These are phyloP conservation scores for Inosperma sp. DNA, from an alignment of 768 basidiomycete genomes.

Conservation along the genomic window DNA sequence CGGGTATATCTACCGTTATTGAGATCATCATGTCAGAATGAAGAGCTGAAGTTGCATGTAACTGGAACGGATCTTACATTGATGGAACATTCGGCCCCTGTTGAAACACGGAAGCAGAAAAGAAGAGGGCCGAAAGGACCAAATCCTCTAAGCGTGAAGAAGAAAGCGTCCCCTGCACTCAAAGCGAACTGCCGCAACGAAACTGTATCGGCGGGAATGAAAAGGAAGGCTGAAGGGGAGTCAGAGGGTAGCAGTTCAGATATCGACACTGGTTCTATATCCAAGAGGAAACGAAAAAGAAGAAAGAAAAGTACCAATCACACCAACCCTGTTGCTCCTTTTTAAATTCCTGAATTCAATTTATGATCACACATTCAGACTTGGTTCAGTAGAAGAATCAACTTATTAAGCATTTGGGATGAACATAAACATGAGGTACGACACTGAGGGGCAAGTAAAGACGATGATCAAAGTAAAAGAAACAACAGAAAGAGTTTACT, in stretches of 20 bases:
- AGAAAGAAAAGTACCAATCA: conserved; percentile 16
- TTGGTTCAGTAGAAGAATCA: too few relatives aligned
- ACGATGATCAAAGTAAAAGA: not conserved
- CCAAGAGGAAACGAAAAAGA: conserved; percentile 20
- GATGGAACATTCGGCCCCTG: conserved; percentile 31
- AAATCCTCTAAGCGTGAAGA: conserved; percentile 91
- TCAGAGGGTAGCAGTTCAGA: conserved; percentile 12
- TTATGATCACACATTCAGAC: too few relatives aligned
- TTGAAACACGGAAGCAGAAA: conserved; percentile 44
- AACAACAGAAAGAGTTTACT: conserved; percentile 29
- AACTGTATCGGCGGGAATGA: conserved; percentile 18
- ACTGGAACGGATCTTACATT: conserved; percentile 44
- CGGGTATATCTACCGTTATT: not conserved
- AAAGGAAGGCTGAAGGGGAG: conserved; percentile 25
- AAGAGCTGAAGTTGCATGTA: conserved; percentile 56
- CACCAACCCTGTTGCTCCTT: too few relatives aligned
- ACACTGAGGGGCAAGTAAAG: not conserved
- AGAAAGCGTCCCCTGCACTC: conserved; percentile 53
- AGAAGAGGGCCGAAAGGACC: conserved; percentile 79
- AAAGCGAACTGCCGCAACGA: conserved; percentile 29
- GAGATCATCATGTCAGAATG: conserved; percentile 47
- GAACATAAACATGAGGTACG: not conserved
- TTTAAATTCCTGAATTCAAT: too few relatives aligned
- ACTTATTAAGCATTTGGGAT: not conserved
- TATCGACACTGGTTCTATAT: not conserved